Conservation (phyloP, 2,329 filamentous ascomycete genomes). For the Lizonia empirigonia region DNA sequence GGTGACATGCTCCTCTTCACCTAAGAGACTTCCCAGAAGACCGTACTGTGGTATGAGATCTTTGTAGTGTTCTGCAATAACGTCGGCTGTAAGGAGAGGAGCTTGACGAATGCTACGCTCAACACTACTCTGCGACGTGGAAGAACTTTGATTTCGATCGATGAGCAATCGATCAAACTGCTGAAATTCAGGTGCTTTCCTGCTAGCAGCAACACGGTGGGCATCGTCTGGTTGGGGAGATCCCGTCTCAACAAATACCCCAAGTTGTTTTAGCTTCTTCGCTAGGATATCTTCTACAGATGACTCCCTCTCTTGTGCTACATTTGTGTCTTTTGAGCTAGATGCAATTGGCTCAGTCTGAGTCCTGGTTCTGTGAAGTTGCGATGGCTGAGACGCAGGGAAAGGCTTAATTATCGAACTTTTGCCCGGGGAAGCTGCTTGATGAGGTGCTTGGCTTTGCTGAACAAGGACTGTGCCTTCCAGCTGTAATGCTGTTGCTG, state of each 20-base stretch:
- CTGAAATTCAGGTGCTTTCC: background rate
- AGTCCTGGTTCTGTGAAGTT: no score
- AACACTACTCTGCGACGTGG: background rate
- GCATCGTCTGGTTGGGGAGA: background rate
- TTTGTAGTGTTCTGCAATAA: conserved; percentile 9
- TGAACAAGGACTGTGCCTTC: no score
- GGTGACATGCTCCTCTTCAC: background rate
- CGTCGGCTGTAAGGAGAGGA: conserved; percentile 7
- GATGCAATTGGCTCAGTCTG: no score
- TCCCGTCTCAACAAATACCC: background rate
- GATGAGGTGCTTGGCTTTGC: no score
- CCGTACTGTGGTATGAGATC: conserved; percentile 25
- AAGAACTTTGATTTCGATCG: background rate
- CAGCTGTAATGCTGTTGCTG: no score
- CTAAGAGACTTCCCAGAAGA: conserved; percentile 6
- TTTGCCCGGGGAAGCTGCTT: no score
- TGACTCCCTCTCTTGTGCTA: no score
- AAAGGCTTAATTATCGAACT: no score
- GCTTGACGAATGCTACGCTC: conserved; percentile 16
- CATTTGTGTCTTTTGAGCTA: no score
- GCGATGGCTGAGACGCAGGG: no score
- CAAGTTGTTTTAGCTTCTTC: conserved; percentile 4
- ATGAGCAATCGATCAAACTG: conserved; percentile 2
- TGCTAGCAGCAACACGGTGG: background rate
- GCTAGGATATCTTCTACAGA: background rate